Conservation (phyloP, 768 basidiomycete genomes). For the Solioccasus polychromus region DNA sequence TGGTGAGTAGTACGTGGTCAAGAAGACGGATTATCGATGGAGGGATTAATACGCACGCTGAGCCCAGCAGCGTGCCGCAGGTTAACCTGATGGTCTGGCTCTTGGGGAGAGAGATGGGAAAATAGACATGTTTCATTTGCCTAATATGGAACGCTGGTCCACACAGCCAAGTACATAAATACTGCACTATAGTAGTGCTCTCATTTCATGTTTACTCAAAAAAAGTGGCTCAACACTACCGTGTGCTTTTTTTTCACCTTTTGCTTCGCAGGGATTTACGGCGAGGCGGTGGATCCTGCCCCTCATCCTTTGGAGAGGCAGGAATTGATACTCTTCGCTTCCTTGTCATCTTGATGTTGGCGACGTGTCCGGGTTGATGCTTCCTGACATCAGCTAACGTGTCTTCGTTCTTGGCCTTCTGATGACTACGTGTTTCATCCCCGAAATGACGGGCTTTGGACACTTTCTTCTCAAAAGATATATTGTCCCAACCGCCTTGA, state of each 20-base stretch:
- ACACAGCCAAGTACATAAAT: not conserved
- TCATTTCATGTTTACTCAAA: no score
- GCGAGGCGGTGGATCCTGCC: slow-evolving; percentile 6
- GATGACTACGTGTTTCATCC: slow-evolving; percentile 1
- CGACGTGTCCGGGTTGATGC: not conserved
- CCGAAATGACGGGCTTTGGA: not conserved
- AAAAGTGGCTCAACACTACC: no score
- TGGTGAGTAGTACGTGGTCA: slow-evolving; percentile 17
- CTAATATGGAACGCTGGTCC: not conserved
- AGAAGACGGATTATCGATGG: slow-evolving; percentile 11
- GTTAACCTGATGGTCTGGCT: slow-evolving; percentile 8
- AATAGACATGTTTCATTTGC: slow-evolving; percentile 11
- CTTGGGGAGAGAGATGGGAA: slow-evolving; percentile 30
- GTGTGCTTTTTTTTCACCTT: slow-evolving; percentile 3
- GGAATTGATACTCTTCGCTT: slow-evolving; percentile 23
- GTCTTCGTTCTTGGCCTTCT: not conserved
- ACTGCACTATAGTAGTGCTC: no score
- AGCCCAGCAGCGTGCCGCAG: slow-evolving; percentile 23
- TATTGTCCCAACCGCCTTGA: slow-evolving; percentile 74
- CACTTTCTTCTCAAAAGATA: slow-evolving; percentile 39
- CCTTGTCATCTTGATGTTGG: slow-evolving; percentile 6
- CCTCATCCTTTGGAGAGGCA: slow-evolving; percentile 3
- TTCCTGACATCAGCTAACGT: slow-evolving; percentile 1
- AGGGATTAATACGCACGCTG: slow-evolving; percentile 22
- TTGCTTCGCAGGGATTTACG: slow-evolving; percentile 23